Evolutionary conservation across 2,329 filamentous ascomycete genomes (phyloP).

Genomic region (Hymenotorrendiella dingleyae): DNA sequence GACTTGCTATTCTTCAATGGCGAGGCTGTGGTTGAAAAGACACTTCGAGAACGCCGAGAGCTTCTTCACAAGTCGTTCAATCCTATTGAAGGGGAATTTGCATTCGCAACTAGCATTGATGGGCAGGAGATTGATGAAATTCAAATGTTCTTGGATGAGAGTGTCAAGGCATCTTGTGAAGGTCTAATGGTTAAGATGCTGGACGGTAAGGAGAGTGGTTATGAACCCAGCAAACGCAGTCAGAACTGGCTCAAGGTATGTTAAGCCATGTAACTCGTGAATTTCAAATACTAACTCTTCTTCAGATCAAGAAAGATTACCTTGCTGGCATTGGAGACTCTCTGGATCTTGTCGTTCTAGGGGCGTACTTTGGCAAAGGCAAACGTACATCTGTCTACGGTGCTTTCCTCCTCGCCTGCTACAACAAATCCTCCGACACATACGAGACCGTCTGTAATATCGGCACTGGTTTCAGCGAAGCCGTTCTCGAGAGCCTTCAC

Average conservation of each 20-base stretch:
- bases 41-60: conserved; percentile 76
- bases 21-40: conserved; percentile 79
- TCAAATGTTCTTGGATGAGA: conserved; percentile 85
- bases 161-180: conserved; percentile 92
- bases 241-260: conserved; percentile 94
- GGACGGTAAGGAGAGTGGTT: conserved; percentile 85
- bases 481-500: conserved; percentile 84
- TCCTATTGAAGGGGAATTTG: conserved; percentile 81
- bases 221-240: conserved; percentile 92
- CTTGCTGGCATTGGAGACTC: conserved; percentile 90
- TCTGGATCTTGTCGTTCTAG: conserved; percentile 90
- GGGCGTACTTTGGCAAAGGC: conserved; percentile 88
- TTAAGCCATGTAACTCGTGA: not conserved
- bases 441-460: conserved; percentile 99
- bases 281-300: conserved; percentile 1
- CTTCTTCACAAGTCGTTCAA: conserved; percentile 68
- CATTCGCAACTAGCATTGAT: conserved; percentile 81
- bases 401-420: conserved; percentile 91
- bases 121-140: conserved; percentile 90
- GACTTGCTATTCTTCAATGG: conserved; percentile 92
- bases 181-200: conserved; percentile 99
- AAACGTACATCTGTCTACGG: conserved; percentile 96
- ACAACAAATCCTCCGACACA: conserved; percentile 70
- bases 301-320: conserved; percentile 93
- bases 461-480: conserved; percentile 92